A percentile compares a stretch with the other conserved stretches of the same genome.
These are phyloP conservation scores for Boletus speciosus DNA, from an alignment of 768 basidiomycete genomes.

Conservation along the genomic window DNA sequence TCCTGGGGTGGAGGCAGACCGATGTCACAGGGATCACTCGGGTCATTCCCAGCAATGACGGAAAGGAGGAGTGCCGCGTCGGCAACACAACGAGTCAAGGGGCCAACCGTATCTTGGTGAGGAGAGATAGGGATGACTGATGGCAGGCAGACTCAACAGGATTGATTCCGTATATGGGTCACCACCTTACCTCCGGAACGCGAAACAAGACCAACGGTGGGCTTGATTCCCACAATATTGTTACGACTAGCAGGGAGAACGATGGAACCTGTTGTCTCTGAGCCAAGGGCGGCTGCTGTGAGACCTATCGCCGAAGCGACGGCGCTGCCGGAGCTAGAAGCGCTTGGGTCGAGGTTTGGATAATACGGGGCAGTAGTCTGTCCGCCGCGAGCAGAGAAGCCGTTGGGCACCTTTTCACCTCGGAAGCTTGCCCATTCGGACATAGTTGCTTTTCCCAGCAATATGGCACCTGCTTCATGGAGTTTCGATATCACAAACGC, in stretches of 20 bases:
- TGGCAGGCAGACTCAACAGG: background rate
- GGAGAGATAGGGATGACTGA: constrained; percentile 46
- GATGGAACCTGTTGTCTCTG: constrained; percentile 49
- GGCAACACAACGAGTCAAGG: constrained; percentile 34
- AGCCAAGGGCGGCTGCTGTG: constrained; percentile 41
- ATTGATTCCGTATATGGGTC: background rate
- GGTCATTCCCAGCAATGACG: constrained; percentile 43
- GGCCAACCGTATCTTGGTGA: constrained; percentile 40
- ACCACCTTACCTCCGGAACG: constrained; percentile 33
- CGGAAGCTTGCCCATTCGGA: constrained; percentile 44
- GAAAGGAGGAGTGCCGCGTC: constrained; percentile 39
- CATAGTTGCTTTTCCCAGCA: constrained; percentile 41
- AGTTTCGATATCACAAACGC: constrained; percentile 33
- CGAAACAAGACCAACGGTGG: constrained; percentile 41
- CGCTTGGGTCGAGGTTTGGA: constrained; percentile 39
- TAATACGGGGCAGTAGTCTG: constrained; percentile 42
- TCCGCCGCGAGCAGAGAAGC: constrained; percentile 47
- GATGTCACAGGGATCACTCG: constrained; percentile 34
- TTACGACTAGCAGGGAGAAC: constrained; percentile 40
- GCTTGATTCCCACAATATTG: constrained; percentile 44
- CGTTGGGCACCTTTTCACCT: constrained; percentile 33
- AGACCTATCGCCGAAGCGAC: constrained; percentile 44
- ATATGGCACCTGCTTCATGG: constrained; percentile 33
- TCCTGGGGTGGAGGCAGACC: constrained; percentile 42
- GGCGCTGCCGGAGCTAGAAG: constrained; percentile 43